Evolutionary conservation across 1,284 basidiomycete genomes (phyloP), one percentile per base, ranked within the genome.

Genomic region (Rhodotorula sp.): DNA sequence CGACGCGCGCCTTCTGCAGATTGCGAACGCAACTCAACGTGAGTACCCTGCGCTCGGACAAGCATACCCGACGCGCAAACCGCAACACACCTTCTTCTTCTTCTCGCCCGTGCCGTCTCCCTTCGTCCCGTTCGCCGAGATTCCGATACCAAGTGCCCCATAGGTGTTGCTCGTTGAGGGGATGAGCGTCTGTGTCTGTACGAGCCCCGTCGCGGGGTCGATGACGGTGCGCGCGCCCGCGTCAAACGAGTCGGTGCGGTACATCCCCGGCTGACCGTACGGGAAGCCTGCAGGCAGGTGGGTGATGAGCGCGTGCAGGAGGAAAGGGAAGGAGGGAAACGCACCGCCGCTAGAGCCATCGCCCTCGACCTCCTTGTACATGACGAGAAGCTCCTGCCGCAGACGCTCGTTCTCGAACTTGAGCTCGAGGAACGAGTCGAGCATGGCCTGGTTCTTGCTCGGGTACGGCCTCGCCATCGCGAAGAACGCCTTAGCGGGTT

Each of bases 391-490:
- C 56, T 77, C 75, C 59, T 78, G 77, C 54, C 78, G 64, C 44
- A 92, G 81, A 22, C 87, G 85, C 79, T 90, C 88, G 80, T 92
- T 90, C 81, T 91, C 90, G 65, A 88, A 84, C 80, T 90, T 91
- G 67, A 91, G 85, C 77, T 92, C 90, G 51, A 92, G 81, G 78
- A 90, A 89, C 8, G 89, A 88, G 78, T 91, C 88, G 50, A 92
- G 82, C 90, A 89, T 87, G 51, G 88, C 87, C 36, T 82, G 86
- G 78, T 89, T 90, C 72, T 88, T 86, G 76, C 88, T 88, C 22
- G 90, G 89, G 80, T 89, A 90, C 5, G 90, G 90, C 77, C 88
- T 88, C n/a, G 89, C 90, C 77, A 88, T 86, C 25, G 85, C 86
- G 76, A 92, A 89, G 80, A 90, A 86, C 76, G 87, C 90, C 72